Percentiles rank a stretch among this genome's conserved stretches.
phyloP scores from a whole-genome alignment of 805 yeast genomes.

The Saccharomycodes ludwigii region DNA sequence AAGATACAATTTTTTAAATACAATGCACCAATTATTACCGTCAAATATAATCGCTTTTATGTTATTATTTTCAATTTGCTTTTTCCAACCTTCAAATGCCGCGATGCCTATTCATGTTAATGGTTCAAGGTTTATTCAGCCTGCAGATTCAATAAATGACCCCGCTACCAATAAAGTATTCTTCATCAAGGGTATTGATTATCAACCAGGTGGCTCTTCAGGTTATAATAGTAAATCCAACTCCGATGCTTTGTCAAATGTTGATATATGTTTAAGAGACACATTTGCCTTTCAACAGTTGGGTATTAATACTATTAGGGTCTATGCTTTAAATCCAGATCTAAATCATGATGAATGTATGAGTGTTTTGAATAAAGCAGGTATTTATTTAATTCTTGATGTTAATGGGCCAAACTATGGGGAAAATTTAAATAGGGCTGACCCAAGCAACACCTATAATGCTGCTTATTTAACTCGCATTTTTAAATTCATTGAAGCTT shows the following conservation, averaged over 20 bases:
- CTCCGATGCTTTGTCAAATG: constrained; percentile 61
- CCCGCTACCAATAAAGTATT: constrained; percentile 42
- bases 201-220: constrained; percentile 90
- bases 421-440: constrained; percentile 60
- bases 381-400: constrained; percentile 78
- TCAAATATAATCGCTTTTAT: too few species aligned
- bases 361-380: constrained; percentile 80
- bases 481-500: constrained; percentile 73
- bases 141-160: constrained; percentile 27
- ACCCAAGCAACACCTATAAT: constrained; percentile 62
- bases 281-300: constrained; percentile 65
- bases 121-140: constrained; percentile 49
- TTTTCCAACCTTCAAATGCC: constrained; percentile 22
- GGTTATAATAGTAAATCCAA: constrained; percentile 22
- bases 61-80: constrained; percentile 29
- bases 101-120: constrained; percentile 44
- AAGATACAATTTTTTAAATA: too few species aligned
- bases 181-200: constrained; percentile 77
- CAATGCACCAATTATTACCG: too few species aligned
- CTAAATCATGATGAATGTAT: constrained; percentile 84
- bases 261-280: constrained; percentile 65
- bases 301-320: constrained; percentile 77
- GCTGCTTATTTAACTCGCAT: constrained; percentile 60
- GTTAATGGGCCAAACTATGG: constrained; percentile 63
- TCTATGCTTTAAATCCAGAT: constrained; percentile 74